Evolutionary conservation across 2,329 filamentous ascomycete genomes (phyloP).

Genomic region (Pochonia chlamydosporia): DNA sequence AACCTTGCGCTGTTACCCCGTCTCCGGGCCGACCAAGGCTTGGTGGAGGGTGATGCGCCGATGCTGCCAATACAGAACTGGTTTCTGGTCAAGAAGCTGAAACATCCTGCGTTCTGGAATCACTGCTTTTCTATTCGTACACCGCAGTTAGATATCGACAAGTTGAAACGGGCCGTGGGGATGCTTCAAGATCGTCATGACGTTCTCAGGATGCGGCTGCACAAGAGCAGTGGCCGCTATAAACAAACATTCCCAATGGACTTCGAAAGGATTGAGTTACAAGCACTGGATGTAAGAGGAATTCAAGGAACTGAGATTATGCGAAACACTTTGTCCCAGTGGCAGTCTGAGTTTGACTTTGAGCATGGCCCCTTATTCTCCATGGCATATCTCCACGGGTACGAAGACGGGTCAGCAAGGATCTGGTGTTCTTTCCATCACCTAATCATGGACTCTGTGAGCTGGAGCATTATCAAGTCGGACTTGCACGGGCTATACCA

Average conservation of each 20-base stretch:
- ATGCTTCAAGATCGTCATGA: background rate
- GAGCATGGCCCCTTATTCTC: background rate
- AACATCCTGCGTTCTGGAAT: background rate
- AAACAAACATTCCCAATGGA: background rate
- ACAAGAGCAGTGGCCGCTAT: background rate
- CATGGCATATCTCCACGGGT: background rate
- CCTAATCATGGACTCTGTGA: conserved; percentile 1
- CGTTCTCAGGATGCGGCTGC: background rate
- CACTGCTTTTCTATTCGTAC: conserved; percentile 2
- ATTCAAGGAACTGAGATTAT: too few relatives aligned
- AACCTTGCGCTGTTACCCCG: background rate
- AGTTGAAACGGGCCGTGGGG: background rate
- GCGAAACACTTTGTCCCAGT: too few relatives aligned
- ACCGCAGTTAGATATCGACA: background rate
- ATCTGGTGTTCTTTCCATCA: conserved; percentile 3
- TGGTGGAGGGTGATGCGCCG: background rate
- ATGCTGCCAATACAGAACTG: background rate
- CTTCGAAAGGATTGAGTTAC: too few relatives aligned
- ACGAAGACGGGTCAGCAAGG: background rate
- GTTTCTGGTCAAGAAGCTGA: background rate
- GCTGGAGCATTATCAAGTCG: conserved; percentile 3
- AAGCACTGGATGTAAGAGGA: too few relatives aligned
- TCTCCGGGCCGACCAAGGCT: background rate
- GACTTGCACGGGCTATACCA: conserved; percentile 1
- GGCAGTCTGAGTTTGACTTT: background rate